Evolutionary conservation across 371 early-diverging fungal genomes (phyloP).

Genomic region (Dinochytrium kinnereticum): DNA sequence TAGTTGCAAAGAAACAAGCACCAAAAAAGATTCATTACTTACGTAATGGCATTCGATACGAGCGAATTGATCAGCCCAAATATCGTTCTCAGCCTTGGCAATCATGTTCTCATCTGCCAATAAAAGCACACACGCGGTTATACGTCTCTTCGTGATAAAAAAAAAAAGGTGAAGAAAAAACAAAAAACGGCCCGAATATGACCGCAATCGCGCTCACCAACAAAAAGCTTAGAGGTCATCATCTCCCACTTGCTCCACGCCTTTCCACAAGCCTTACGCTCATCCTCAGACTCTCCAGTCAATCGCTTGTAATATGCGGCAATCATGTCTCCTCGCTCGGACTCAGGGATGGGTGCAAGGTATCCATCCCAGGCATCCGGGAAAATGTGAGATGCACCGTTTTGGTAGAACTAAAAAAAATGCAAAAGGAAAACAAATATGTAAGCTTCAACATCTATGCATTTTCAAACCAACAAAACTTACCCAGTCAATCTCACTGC

Average conservation of each 20-base stretch:
- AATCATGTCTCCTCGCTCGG: conserved; percentile 63
- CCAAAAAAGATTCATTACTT: background rate
- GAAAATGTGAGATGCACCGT: conserved; percentile 62
- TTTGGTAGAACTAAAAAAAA: conserved; percentile 60
- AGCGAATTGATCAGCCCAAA: conserved; percentile 69
- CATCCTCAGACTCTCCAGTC: conserved; percentile 56
- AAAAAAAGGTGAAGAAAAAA: too few relatives aligned
- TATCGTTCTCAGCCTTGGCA: conserved; percentile 59
- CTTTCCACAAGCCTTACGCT: conserved; percentile 57
- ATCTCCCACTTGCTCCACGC: conserved; percentile 66
- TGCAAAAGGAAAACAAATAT: background rate
- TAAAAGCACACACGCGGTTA: conserved; percentile 18
- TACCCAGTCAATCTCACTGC: conserved; percentile 55
- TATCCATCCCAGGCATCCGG: conserved; percentile 67
- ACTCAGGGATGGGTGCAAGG: conserved; percentile 62
- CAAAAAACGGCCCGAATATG: background rate
- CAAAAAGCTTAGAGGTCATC: conserved; percentile 50
- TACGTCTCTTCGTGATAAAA: too few relatives aligned
- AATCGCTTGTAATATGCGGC: conserved; percentile 67
- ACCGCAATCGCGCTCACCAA: conserved; percentile 28
- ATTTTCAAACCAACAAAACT: background rate
- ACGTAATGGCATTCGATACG: conserved; percentile 67
- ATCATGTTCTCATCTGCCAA: conserved; percentile 54
- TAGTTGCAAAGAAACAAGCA: background rate
- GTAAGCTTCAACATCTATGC: background rate